A percentile compares a stretch with the other conserved stretches of the same genome.
These are phyloP conservation scores for Aspergillus texensis DNA, from an alignment of 2,329 filamentous ascomycete genomes.

Conservation along the genomic window DNA sequence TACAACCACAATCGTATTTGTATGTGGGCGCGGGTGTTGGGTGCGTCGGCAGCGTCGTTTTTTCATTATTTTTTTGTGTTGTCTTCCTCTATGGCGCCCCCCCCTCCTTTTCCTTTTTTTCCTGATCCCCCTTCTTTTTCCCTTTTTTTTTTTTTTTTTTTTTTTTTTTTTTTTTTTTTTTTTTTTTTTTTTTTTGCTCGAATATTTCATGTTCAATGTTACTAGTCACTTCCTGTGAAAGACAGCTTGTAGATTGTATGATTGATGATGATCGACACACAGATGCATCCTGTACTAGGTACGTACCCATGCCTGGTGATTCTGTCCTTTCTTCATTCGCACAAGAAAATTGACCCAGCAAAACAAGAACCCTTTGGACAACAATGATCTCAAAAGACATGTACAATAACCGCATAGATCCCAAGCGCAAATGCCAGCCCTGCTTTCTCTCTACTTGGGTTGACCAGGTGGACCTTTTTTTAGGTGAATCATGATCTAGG, in stretches of 20 bases:
- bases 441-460: not conserved
- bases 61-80: too few relatives aligned
- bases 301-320: not conserved
- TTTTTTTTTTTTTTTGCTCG: too few relatives aligned
- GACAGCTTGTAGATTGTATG: not conserved
- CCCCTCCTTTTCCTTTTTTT: too few relatives aligned
- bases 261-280: not conserved
- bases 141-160: too few relatives aligned
- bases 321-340: not conserved
- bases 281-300: not conserved
- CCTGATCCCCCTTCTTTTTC: too few relatives aligned
- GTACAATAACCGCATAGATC: not conserved
- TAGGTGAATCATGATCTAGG: not conserved
- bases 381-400: not conserved
- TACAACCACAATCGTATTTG: too few relatives aligned
- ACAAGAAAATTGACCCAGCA: not conserved
- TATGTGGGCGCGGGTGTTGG: too few relatives aligned
- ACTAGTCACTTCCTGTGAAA: not conserved
- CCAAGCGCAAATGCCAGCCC: not conserved
- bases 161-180: too few relatives aligned
- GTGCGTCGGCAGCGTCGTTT: too few relatives aligned
- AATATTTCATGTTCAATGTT: not conserved
- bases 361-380: not conserved
- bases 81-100: too few relatives aligned
- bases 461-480: not conserved